A percentile compares a stretch with the other conserved stretches of the same genome.
Evolutionary conservation across 139 green algal species (phyloP).

Genomic region (Micractinium conductrix): DNA sequence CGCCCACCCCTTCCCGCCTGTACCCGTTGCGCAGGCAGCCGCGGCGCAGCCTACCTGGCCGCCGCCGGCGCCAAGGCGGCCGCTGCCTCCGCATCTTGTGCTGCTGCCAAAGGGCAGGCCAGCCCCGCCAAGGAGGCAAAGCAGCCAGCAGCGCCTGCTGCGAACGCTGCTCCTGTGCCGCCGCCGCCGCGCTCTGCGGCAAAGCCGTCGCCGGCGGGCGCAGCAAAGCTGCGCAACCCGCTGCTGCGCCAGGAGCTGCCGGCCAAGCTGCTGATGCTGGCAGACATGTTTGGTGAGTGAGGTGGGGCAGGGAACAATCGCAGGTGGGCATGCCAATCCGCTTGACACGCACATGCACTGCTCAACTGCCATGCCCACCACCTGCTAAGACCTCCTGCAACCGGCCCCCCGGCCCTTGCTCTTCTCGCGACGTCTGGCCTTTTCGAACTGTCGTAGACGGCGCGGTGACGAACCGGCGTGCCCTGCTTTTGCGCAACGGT

Average conservation of each 20-base stretch:
- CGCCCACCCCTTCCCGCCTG: not conserved
- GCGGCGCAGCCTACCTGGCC: constrained; percentile 27
- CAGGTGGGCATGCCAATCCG: not conserved
- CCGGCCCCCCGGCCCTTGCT: no score
- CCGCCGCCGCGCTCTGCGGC: not conserved
- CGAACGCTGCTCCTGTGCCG: no score
- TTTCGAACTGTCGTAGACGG: no score
- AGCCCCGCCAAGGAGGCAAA: constrained; percentile 5
- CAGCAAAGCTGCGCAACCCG: not conserved
- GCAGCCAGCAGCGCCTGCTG: no score
- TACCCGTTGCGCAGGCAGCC: not conserved
- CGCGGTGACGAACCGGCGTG: no score
- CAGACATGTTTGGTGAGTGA: constrained; percentile 49
- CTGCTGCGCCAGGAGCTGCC: constrained; percentile 38
- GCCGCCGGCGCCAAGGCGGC: constrained; percentile 7
- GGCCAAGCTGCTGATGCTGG: not conserved
- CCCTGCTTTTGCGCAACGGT: no score
- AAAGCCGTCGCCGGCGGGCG: not conserved
- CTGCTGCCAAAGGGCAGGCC: not conserved
- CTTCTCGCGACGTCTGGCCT: no score
- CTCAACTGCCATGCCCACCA: not conserved
- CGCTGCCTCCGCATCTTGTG: not conserved
- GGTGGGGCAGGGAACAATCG: no score
- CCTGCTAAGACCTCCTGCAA: not conserved
- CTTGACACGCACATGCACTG: not conserved